Conservation (phyloP, 2,329 filamentous ascomycete genomes). For the Hypomyces rosellus region DNA sequence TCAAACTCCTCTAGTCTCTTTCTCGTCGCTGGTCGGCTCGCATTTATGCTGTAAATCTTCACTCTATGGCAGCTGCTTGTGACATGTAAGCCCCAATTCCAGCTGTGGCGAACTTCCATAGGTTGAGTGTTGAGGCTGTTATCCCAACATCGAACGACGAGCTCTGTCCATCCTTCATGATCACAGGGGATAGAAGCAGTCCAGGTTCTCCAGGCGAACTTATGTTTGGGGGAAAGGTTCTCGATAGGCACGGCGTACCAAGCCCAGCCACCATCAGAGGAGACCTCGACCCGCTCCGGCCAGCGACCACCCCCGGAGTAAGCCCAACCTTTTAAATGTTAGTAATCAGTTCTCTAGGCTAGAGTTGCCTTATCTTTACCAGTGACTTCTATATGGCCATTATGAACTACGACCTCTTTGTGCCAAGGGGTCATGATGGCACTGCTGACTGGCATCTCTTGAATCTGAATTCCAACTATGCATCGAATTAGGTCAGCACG, state of each 20-base stretch:
- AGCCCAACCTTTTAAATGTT: slow-evolving; percentile 42
- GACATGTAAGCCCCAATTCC: slow-evolving; percentile 63
- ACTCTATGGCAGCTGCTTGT: slow-evolving; percentile 56
- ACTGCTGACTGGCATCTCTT: slow-evolving; percentile 64
- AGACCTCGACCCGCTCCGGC: slow-evolving; percentile 59
- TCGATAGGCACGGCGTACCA: slow-evolving; percentile 59
- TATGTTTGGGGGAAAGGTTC: slow-evolving; percentile 56
- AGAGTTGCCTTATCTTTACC: neutral
- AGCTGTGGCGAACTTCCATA: slow-evolving; percentile 45
- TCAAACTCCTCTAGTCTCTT: slow-evolving; percentile 46
- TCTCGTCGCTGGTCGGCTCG: slow-evolving; percentile 39
- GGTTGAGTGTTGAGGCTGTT: slow-evolving; percentile 57
- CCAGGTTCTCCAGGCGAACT: slow-evolving; percentile 61
- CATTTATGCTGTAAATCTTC: slow-evolving; percentile 58
- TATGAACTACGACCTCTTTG: slow-evolving; percentile 55
- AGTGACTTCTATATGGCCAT: slow-evolving; percentile 41
- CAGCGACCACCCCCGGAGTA: slow-evolving; percentile 53
- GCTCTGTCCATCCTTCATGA: slow-evolving; percentile 54
- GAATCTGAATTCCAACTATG: slow-evolving; percentile 58
- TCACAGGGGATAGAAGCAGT: slow-evolving; percentile 55
- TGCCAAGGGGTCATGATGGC: slow-evolving; percentile 60
- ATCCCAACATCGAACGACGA: slow-evolving; percentile 55
- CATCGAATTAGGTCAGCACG: neutral
- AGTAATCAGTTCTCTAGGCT: neutral
- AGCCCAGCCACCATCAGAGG: slow-evolving; percentile 53